These are phyloP conservation scores for Coemansia erecta DNA, from an alignment of 192 early-diverging fungal species.

Conservation along the genomic window DNA sequence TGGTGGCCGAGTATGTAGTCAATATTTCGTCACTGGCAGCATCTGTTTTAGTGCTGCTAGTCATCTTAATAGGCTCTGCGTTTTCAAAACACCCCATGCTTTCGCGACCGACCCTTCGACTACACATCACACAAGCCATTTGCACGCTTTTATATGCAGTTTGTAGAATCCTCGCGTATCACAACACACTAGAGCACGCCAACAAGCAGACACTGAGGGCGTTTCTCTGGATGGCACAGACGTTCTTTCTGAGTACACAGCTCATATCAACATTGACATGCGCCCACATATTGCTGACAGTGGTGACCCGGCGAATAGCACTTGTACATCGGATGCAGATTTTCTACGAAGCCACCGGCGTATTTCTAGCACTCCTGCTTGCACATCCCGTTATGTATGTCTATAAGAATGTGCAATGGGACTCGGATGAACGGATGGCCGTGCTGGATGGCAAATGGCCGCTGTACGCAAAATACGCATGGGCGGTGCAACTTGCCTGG, in stretches of 20 bases:
- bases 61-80: background rate
- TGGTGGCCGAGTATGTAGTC: conserved; percentile 12
- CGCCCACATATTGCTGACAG: conserved; percentile 10
- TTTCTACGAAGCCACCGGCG: conserved; percentile 11
- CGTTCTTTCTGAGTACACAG: conserved; percentile 2
- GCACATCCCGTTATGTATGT: conserved; percentile 31
- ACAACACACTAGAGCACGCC: no score
- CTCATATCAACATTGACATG: conserved; percentile 2
- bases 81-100: background rate
- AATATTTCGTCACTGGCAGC: conserved; percentile 13
- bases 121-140: no score
- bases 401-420: conserved; percentile 9
- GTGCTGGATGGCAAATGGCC: conserved; percentile 2
- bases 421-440: background rate
- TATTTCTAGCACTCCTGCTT: background rate
- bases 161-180: no score
- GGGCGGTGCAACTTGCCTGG: conserved; percentile 19
- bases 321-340: no score
- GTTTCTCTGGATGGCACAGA: conserved; percentile 12
- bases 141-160: no score
- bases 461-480: conserved; percentile 1
- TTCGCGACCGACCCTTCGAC: background rate
- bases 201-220: conserved; percentile 9
- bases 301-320: background rate
- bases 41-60: background rate